Evolutionary conservation across 2,329 filamentous ascomycete species (phyloP).

Genomic region (Neonectria hederae): DNA sequence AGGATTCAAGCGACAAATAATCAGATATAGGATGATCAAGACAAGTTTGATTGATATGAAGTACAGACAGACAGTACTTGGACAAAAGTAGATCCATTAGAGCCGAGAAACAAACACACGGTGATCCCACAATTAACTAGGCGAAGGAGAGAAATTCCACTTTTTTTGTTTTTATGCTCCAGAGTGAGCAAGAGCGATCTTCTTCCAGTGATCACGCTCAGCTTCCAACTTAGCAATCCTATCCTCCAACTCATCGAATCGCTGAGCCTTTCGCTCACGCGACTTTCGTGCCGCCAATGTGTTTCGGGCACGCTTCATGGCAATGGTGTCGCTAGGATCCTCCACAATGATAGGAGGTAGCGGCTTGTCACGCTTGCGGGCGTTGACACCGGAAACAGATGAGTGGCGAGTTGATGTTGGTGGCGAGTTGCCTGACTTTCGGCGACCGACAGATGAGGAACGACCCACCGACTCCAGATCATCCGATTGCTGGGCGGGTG

Average conservation of each 20-base stretch:
- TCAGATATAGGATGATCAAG: background rate
- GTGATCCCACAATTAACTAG: slow-evolving; percentile 20
- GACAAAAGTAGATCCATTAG: background rate
- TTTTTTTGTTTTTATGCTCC: slow-evolving; percentile 47
- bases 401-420: slow-evolving; percentile 67
- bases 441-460: slow-evolving; percentile 50
- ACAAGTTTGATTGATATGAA: background rate
- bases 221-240: slow-evolving; percentile 75
- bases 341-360: slow-evolving; percentile 80
- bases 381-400: slow-evolving; percentile 73
- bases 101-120: slow-evolving; percentile 12
- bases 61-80: slow-evolving; percentile 7
- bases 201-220: slow-evolving; percentile 74
- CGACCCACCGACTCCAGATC: slow-evolving; percentile 59
- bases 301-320: slow-evolving; percentile 93
- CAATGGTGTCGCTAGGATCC: slow-evolving; percentile 77
- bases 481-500: slow-evolving; percentile 56
- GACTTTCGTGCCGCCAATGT: slow-evolving; percentile 94
- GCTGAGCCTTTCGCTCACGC: slow-evolving; percentile 83
- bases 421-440: slow-evolving; percentile 60
- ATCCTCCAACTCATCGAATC: slow-evolving; percentile 78
- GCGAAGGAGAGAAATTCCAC: slow-evolving; percentile 45
- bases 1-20: background rate
- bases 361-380: slow-evolving; percentile 82
- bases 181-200: slow-evolving; percentile 57